Evolutionary conservation across 257 asterid genomes (phyloP).

Genomic region (Phtheirospermum japonicum): DNA sequence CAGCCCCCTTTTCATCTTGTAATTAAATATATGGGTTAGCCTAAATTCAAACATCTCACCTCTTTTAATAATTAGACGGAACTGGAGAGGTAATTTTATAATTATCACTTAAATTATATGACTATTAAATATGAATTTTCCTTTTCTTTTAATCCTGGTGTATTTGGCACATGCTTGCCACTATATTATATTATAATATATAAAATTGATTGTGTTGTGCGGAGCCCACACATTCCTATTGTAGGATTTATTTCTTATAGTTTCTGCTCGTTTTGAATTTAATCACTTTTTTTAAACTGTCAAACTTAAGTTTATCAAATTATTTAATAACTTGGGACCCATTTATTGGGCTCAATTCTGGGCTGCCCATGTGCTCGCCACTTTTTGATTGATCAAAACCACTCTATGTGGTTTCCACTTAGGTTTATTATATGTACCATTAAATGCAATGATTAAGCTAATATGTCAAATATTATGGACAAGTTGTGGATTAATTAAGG

Average conservation of each 20-base stretch:
- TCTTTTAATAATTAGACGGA: too few species aligned
- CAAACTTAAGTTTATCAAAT: constrained; percentile 27
- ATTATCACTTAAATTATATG: too few species aligned
- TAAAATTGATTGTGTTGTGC: too few species aligned
- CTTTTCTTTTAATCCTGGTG: too few species aligned
- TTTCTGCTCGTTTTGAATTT: constrained; percentile 30
- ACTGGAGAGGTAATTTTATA: too few species aligned
- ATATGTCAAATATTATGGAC: constrained; percentile 27
- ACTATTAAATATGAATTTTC: too few species aligned
- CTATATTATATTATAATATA: too few species aligned
- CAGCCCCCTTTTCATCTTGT: too few species aligned
- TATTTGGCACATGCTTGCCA: constrained; percentile 42
- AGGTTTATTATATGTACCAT: constrained; percentile 18
- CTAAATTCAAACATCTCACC: too few species aligned
- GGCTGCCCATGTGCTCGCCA: constrained; percentile 41
- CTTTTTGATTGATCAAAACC: constrained; percentile 31
- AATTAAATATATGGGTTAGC: too few species aligned
- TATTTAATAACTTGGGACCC: constrained; percentile 32
- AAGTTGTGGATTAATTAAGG: constrained; percentile 30
- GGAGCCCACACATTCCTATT: too few species aligned
- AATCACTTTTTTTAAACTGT: constrained; percentile 34
- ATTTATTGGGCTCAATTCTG: constrained; percentile 23
- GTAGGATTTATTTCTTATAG: constrained; percentile 27
- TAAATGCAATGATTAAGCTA: constrained; percentile 29
- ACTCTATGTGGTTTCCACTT: constrained; percentile 30